A percentile compares a stretch with the other conserved stretches of the same genome.
Conservation (phyloP, 2,329 filamentous ascomycete species). For the Ophiosphaerella narmari region DNA sequence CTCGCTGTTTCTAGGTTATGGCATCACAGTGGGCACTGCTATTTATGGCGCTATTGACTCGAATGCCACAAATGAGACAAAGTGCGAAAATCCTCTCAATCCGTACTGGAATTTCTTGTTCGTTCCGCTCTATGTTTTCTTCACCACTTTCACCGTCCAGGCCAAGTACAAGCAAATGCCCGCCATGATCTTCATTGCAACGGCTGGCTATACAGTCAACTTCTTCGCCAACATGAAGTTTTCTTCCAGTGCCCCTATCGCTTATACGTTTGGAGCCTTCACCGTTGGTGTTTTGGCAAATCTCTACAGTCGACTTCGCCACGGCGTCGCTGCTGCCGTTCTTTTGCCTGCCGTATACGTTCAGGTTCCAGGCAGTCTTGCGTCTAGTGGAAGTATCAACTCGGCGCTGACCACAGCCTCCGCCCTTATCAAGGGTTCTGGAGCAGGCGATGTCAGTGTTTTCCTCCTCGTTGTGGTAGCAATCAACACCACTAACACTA, state of each 20-base stretch:
- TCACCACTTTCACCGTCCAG: conserved; percentile 74
- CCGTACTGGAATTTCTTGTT: conserved; percentile 68
- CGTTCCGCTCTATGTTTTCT: conserved; percentile 74
- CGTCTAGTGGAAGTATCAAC: conserved; percentile 36
- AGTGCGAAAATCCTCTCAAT: conserved; percentile 51
- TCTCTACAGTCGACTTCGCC: conserved; percentile 70
- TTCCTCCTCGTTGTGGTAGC: neutral
- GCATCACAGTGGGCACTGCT: conserved; percentile 55
- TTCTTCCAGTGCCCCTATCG: conserved; percentile 70
- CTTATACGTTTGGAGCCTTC: conserved; percentile 76
- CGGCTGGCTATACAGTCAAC: conserved; percentile 75
- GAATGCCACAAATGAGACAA: conserved; percentile 50
- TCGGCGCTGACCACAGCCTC: conserved; percentile 34
- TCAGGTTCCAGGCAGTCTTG: conserved; percentile 39
- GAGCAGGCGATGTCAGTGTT: conserved; percentile 21
- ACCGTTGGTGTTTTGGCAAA: conserved; percentile 78
- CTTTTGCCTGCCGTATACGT: conserved; percentile 40
- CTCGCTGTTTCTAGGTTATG: conserved; percentile 56
- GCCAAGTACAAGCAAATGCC: conserved; percentile 78
- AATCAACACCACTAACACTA: neutral
- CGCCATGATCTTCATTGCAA: conserved; percentile 73
- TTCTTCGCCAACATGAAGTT: conserved; percentile 73
- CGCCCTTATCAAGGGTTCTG: conserved; percentile 28
- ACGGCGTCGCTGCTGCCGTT: conserved; percentile 51
- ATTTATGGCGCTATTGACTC: conserved; percentile 53